These are phyloP conservation scores for Ustilago trichophora DNA, from an alignment of 1,284 basidiomycete genomes.

Conservation along the genomic window DNA sequence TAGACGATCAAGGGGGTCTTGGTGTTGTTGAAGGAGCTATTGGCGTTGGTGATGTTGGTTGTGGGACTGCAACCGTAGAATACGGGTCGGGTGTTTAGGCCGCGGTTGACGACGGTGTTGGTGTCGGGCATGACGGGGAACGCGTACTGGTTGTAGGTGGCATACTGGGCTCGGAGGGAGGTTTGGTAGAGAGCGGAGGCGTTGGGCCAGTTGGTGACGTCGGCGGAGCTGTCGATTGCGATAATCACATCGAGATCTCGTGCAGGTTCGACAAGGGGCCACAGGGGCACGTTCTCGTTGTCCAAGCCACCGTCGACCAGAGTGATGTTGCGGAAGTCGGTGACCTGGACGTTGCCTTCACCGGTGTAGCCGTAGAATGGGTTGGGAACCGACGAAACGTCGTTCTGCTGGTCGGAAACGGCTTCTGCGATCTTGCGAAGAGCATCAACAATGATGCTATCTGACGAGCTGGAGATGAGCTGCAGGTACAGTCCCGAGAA, in stretches of 20 bases:
- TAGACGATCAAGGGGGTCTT: constrained; percentile 68
- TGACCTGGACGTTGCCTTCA: constrained; percentile 36
- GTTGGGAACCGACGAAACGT: constrained; percentile 69
- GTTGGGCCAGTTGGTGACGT: constrained; percentile 74
- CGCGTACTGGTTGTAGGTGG: constrained; percentile 52
- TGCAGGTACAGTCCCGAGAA: constrained; percentile 66
- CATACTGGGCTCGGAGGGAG: constrained; percentile 40
- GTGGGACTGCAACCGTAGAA: constrained; percentile 77
- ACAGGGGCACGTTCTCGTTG: constrained; percentile 74
- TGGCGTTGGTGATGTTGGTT: constrained; percentile 58
- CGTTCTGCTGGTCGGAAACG: constrained; percentile 65
- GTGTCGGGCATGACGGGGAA: constrained; percentile 69
- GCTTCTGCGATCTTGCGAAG: constrained; percentile 46
- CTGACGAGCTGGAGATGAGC: constrained; percentile 38
- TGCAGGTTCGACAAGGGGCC: constrained; percentile 74
- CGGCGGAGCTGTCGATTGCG: constrained; percentile 75
- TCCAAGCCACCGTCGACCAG: constrained; percentile 60
- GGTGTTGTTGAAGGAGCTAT: constrained; percentile 54
- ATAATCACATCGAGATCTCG: constrained; percentile 76
- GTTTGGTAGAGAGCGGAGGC: constrained; percentile 68
- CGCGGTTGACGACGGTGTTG: constrained; percentile 73
- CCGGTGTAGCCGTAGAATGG: constrained; percentile 67
- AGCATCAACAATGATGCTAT: constrained; percentile 35
- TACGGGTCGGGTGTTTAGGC: constrained; percentile 75
- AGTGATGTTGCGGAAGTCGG: constrained; percentile 53